Evolutionary conservation across 306 rosid genomes (phyloP), one percentile per base, ranked within the genome.

Genomic region (Inga oerstediana): DNA sequence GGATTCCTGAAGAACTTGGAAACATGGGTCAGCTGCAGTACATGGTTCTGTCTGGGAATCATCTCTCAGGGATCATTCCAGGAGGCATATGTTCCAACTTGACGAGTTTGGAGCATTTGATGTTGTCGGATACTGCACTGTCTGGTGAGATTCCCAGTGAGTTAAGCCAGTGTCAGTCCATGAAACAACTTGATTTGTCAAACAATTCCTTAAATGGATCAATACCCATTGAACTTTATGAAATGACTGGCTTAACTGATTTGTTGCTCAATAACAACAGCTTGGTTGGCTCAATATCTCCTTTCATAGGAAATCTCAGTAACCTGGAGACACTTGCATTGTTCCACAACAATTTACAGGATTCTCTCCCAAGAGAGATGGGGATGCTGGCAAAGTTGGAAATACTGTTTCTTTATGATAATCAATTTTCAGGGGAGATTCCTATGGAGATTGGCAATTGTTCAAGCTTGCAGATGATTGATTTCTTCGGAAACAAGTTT

Each of bases 381-480:
- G 99, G 99, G 27, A 88, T 82, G 93, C 98, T 96, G 72, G 92
- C 88, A 71, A 78, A 92, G 79, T 92, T 96, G 77, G 89, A 92
- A 87, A 81, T 87, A 77, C 52, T 94, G 27, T 96, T 87, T 81
- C 97, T 96, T n/a, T 96, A 94, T 82, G 99, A 96, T 73, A 96
- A 96, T 79, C 93, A 82, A 66, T 76, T 96, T 4, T 87, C 92
- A 1, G 98, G 95, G 74, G 84, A 67, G 77, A 94, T 96, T 14
- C 99, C 99, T 48, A 44, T 78, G 74, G 99, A 92, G 91, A 88
- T 94, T 79, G 98, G 99, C 14, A 92, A 92, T 24, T 96, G 99
- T 76, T 89, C 94, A 3, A 90, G 93, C 77, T 86, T 96, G 87
- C 93, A 90, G 69, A 91, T 89, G 99, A 71, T 96, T 79, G 98